Evolutionary conservation across 2,329 filamentous ascomycete species (phyloP).

Genomic region (Cladosporium sp.): DNA sequence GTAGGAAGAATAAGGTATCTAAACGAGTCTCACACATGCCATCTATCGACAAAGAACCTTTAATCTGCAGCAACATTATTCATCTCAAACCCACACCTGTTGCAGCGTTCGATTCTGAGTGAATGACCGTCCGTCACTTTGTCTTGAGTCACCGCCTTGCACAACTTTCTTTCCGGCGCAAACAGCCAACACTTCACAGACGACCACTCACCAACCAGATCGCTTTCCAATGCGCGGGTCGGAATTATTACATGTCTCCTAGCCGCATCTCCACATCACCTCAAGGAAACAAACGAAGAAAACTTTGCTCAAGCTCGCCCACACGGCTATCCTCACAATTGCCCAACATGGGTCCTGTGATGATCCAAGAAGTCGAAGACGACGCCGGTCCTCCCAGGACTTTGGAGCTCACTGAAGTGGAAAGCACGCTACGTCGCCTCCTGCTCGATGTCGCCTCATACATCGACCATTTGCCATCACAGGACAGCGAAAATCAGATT

Average conservation of each 20-base stretch:
- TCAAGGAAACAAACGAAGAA: slow-evolving; percentile 27
- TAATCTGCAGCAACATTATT: no score
- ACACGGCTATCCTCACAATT: slow-evolving; percentile 9
- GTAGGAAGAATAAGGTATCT: no score
- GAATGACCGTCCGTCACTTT: background rate
- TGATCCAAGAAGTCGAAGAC: slow-evolving; percentile 30
- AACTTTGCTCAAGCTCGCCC: slow-evolving; percentile 18
- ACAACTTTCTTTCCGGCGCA: slow-evolving; percentile 8
- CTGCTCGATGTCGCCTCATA: slow-evolving; percentile 76
- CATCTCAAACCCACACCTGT: no score
- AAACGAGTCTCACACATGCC: no score
- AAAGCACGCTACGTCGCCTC: slow-evolving; percentile 67
- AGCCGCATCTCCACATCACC: slow-evolving; percentile 23
- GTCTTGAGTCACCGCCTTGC: slow-evolving; percentile 8
- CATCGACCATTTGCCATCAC: slow-evolving; percentile 47
- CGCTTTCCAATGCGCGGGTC: slow-evolving; percentile 18
- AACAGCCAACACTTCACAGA: slow-evolving; percentile 3
- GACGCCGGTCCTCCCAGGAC: slow-evolving; percentile 14
- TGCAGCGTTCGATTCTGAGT: background rate
- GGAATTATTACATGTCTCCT: slow-evolving; percentile 29
- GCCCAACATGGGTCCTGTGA: slow-evolving; percentile 25
- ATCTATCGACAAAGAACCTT: no score
- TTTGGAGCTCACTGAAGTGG: slow-evolving; percentile 61
- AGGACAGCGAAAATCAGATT: slow-evolving; percentile 25
- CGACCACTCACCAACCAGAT: background rate